phyloP scores from a whole-genome alignment of 306 rosid genomes.

The Vigna nakashimae region DNA sequence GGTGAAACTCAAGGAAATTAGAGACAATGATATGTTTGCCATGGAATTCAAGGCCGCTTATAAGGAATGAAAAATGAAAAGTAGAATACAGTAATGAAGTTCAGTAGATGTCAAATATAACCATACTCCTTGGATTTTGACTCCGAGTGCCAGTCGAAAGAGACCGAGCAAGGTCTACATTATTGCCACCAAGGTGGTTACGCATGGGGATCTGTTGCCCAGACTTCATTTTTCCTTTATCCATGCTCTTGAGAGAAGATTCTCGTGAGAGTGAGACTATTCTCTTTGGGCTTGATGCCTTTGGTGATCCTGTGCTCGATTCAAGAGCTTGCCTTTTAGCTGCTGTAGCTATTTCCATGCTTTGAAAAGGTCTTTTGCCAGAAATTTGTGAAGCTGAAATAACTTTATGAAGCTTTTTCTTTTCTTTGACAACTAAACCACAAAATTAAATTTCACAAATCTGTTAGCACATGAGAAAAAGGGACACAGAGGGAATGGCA shows the following conservation, averaged over 20 bases:
- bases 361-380: conserved; percentile 70
- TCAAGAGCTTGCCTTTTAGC: conserved; percentile 78
- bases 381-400: conserved; percentile 55
- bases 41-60: conserved; percentile 9
- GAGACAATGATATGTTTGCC: conserved; percentile 25
- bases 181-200: conserved; percentile 47
- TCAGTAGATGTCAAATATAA: conserved; percentile 28
- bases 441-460: conserved; percentile 27
- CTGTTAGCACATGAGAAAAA: conserved; percentile 18
- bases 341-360: conserved; percentile 58
- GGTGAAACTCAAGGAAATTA: conserved; percentile 16
- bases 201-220: conserved; percentile 55
- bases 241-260: conserved; percentile 67
- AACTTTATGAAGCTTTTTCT: conserved; percentile 43
- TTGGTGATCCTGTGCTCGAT: conserved; percentile 66
- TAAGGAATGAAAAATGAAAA: not conserved
- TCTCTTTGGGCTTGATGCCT: conserved; percentile 67
- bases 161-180: conserved; percentile 54
- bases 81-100: conserved; percentile 5
- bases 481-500: not conserved
- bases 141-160: conserved; percentile 53
- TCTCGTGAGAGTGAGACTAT: conserved; percentile 63
- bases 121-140: conserved; percentile 62
- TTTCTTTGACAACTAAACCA: conserved; percentile 56
- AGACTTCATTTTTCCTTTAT: conserved; percentile 64